Base-by-base conservation (phyloP, 768 basidiomycete species). In the Leucogyrophana mollusca region DNA sequence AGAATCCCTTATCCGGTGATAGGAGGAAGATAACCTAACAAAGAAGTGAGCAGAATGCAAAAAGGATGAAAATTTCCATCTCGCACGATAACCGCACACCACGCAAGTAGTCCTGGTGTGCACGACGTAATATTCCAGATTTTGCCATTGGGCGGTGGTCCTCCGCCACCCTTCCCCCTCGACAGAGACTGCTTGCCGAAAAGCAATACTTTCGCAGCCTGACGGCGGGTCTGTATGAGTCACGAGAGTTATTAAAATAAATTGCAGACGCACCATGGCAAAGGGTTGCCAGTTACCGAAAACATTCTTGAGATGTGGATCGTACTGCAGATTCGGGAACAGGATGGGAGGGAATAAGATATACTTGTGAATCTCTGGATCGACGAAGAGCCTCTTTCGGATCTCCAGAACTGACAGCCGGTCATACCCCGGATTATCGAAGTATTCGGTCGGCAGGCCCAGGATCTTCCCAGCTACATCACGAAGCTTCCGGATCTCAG, bases 261-360 rank as follows among this genome's bases (percentile, higher is more conserved):
- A 45, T 45, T 45, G 9, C 34, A 22, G n/a, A 21, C 44, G 9
- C 35, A 45, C 44, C 27, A 39, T 36, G 36, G 44, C 44, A 8
- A 45, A 17, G 25, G 36, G 34, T 24, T 36, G 21, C 44, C 44
- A 45, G 13, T 45, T 45, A 23, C 44, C 10, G 17, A 45, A 45
- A 13, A 20, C 14, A 18, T 36, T 27, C 30, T 20, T 45, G 33
- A 17, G 16, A 21, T 11, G 27, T 21, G 21, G 21, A 13, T 13
- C 16, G 2, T 4, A 33, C 16, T 13, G 16, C 3, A 3, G 27
- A 13, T 45, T 45, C 18, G 43, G 43, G 23, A 45, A 45, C 13
- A 45, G 21, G 34, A 45, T 36, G 6, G 43, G 34, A 24, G 34
- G 43, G 34, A 45, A 45, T n/a, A 34, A 32, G 13, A 22, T 20